Percentiles rank a stretch among this genome's conserved stretches.
These are phyloP conservation scores for Albifimbria verrucaria DNA, from an alignment of 2,329 filamentous ascomycete genomes.

Conservation along the genomic window DNA sequence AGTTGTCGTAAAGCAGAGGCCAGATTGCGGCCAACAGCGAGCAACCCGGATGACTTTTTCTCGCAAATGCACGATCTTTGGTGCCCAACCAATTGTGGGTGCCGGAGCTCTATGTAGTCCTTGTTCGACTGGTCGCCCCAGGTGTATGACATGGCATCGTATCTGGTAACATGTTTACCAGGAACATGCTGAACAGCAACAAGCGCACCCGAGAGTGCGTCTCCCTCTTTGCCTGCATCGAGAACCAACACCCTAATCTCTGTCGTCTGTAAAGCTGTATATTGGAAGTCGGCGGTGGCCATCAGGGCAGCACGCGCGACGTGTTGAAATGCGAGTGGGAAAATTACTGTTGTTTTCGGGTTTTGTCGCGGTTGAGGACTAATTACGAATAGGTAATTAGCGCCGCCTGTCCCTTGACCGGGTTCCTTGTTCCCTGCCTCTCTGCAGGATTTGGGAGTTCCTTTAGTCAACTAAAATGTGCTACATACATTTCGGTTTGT, in stretches of 20 bases:
- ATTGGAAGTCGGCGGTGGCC: too few relatives aligned
- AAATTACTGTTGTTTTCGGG: too few relatives aligned
- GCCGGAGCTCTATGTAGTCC: neutral
- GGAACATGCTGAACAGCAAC: neutral
- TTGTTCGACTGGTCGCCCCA: constrained; percentile 1
- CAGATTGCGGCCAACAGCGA: constrained; percentile 1
- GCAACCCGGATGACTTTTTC: neutral
- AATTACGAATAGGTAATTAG: too few relatives aligned
- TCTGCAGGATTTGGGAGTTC: too few relatives aligned
- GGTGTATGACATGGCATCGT: constrained; percentile 4
- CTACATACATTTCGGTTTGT: too few relatives aligned
- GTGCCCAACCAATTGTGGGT: neutral
- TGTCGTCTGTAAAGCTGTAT: neutral
- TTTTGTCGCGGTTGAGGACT: too few relatives aligned
- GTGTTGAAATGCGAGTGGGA: too few relatives aligned
- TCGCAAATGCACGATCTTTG: neutral
- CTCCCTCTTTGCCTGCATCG: neutral
- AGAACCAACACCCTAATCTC: neutral
- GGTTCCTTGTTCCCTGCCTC: too few relatives aligned
- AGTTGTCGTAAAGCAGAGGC: constrained; percentile 2
- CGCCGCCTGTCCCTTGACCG: too few relatives aligned
- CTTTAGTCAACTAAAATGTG: too few relatives aligned
- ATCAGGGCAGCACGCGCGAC: too few relatives aligned
- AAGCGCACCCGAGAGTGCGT: neutral
- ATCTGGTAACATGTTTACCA: neutral